These are phyloP conservation scores for Eleusine indica DNA, from an alignment of 176 grass and related monocot species.

Conservation along the genomic window DNA sequence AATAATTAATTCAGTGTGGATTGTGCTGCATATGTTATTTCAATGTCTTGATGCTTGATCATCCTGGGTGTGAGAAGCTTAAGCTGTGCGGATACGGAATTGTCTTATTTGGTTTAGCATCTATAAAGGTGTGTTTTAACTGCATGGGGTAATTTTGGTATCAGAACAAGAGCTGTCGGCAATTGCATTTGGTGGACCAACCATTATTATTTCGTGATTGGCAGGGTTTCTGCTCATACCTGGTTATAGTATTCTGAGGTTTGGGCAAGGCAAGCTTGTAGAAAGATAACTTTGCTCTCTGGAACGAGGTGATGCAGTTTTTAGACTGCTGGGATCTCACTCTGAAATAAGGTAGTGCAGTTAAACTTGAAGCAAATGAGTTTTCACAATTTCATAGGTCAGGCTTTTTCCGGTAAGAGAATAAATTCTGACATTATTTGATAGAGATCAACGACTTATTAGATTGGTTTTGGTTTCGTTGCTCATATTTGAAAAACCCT, in stretches of 20 bases:
- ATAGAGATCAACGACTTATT: neutral
- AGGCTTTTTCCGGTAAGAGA: neutral
- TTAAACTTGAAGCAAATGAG: too few relatives aligned
- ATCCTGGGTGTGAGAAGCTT: neutral
- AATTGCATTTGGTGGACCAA: neutral
- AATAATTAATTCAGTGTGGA: slow-evolving; percentile 47
- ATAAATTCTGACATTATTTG: neutral
- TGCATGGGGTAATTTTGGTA: neutral
- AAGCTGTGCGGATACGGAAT: neutral
- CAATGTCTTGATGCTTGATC: neutral
- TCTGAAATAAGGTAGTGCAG: too few relatives aligned
- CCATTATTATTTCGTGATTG: too few relatives aligned
- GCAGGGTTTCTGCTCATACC: too few relatives aligned
- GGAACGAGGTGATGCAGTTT: too few relatives aligned
- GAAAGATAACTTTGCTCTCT: too few relatives aligned
- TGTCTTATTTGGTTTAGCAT: neutral
- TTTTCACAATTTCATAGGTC: too few relatives aligned
- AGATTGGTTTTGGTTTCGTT: neutral
- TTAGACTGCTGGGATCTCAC: too few relatives aligned
- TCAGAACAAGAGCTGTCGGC: too few relatives aligned
- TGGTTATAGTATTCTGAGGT: too few relatives aligned
- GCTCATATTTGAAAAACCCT: neutral
- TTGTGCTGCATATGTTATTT: slow-evolving; percentile 36
- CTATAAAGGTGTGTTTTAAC: neutral
- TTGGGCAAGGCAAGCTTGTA: too few relatives aligned